Conservation (phyloP, 495 filamentous ascomycete species). For the Neurospora sp. region DNA sequence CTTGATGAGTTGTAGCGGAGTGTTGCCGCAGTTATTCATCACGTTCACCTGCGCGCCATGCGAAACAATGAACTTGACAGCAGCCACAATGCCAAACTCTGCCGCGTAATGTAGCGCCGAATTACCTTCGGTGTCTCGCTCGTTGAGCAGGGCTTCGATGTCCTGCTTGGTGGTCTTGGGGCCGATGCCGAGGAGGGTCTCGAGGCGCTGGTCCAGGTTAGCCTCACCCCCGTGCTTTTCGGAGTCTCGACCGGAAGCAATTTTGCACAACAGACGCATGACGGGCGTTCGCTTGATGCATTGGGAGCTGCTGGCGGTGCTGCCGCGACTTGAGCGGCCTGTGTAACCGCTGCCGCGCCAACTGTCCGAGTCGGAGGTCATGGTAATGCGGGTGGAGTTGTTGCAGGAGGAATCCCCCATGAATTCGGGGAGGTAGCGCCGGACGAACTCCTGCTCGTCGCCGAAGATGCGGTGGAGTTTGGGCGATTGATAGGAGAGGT, state of each 20-base stretch:
- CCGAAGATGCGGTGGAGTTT: constrained; percentile 27
- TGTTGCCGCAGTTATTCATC: constrained; percentile 29
- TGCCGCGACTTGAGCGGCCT: constrained; percentile 10
- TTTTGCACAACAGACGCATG: constrained; percentile 20
- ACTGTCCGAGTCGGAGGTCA: constrained; percentile 17
- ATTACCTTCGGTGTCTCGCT: constrained; percentile 27
- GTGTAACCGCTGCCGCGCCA: constrained; percentile 6
- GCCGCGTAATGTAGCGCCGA: constrained; percentile 24
- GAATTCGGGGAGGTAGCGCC: constrained; percentile 26
- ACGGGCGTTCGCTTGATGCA: constrained; percentile 18
- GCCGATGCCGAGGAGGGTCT: constrained; percentile 9
- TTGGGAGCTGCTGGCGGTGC: constrained; percentile 14
- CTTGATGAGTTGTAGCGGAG: constrained; percentile 25
- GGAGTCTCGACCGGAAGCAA: constrained; percentile 14
- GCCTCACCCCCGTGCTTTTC: constrained; percentile 4
- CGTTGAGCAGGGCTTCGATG: constrained; percentile 10
- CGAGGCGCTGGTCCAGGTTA: constrained; percentile 14
- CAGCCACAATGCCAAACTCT: constrained; percentile 24
- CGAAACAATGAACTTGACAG: constrained; percentile 18
- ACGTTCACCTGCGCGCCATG: constrained; percentile 20
- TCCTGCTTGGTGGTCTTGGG: constrained; percentile 14
- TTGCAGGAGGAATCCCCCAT: constrained; percentile 11
- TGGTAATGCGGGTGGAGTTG: constrained; percentile 16
- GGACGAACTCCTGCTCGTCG: constrained; percentile 24
- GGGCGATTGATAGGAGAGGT: constrained; percentile 14